phyloP scores from a whole-genome alignment of 306 rosid species.

The Cucurbita maxima region DNA sequence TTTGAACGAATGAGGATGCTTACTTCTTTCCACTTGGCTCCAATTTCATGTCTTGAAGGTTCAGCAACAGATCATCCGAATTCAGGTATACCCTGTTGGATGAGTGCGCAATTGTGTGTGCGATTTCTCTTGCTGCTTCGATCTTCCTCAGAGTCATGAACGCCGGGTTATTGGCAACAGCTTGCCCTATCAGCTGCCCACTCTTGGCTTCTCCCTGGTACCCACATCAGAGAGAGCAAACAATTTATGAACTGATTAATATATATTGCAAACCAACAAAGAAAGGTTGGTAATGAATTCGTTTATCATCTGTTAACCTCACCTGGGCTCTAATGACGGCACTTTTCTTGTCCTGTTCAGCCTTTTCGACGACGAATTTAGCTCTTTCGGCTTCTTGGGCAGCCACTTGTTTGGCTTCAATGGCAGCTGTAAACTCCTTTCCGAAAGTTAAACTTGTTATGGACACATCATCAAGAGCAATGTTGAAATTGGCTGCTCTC shows the following conservation, averaged over 20 bases:
- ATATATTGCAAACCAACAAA: neutral
- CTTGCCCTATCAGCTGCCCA: constrained; percentile 72
- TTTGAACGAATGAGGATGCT: neutral
- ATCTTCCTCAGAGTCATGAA: constrained; percentile 70
- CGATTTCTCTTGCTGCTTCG: constrained; percentile 87
- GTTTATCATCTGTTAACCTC: neutral
- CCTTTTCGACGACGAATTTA: constrained; percentile 77
- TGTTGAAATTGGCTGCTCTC: constrained; percentile 66
- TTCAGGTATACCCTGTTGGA: constrained; percentile 57
- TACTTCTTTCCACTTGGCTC: constrained; percentile 29
- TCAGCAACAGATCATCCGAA: constrained; percentile 52
- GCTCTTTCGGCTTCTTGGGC: constrained; percentile 96
- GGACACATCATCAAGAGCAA: constrained; percentile 86
- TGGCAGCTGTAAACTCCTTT: constrained; percentile 67
- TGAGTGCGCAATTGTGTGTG: constrained; percentile 39
- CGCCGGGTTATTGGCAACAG: constrained; percentile 75
- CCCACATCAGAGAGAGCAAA: neutral
- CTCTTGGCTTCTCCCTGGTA: constrained; percentile 75
- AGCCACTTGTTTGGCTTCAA: constrained; percentile 94
- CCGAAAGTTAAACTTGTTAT: constrained; percentile 64
- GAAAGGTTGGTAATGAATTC: neutral
- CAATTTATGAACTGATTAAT: neutral
- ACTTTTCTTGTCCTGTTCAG: constrained; percentile 80
- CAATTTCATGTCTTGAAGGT: constrained; percentile 44
- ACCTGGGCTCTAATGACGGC: constrained; percentile 82